Evolutionary conservation across 2,329 filamentous ascomycete genomes (phyloP), one percentile per base, ranked within the genome.

Genomic region (Fusarium phyllophilum): DNA sequence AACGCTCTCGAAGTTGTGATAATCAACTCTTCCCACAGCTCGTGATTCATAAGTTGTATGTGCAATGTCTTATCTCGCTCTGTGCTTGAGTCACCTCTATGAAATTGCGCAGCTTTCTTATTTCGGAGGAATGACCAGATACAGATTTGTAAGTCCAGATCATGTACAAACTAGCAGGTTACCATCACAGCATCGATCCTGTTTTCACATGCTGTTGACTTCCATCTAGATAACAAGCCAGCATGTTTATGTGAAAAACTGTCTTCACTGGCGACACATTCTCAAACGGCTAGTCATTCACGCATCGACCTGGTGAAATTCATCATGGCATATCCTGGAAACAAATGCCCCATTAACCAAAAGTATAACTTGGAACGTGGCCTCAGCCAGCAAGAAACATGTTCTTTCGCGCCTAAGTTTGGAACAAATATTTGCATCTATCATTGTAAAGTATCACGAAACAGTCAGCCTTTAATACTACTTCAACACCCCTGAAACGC

Each of bases 401-500:
- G 15, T 18, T n/a, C 24, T 39, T 36, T 49, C 24, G 20, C 20
- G 22, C 29, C 11, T 9, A 22, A 44, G 24, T 38, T 29, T 33
- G 24, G 34, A n/a, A 31, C 17, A 22, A n/a, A 24, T 15, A 24
- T 29, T 38, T 57, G 31, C 48, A 20, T 29, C 38, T 34, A 48
- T 65, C 33, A 42, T 60, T 58, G 38, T 67, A 59, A 26, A 61
- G 17, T 36, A 45, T 45, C 51, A 46, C 48, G 41, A 55, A 63
- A 68, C 58, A 69, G 33, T 66, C 38, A 72, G 60, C 61, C 62
- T 38, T 56, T 24, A 58, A 68, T 51, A 45, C 48, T 60, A 31
- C 48, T 42, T 51, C 33, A 41, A 62, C 57, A 36, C 33, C 51
- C 44, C 59, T 60, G 44, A 69, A 78, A 78, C 76, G 76, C 76